phyloP scores from a whole-genome alignment of 768 basidiomycete genomes.

The Rhodotorula toruloides region DNA sequence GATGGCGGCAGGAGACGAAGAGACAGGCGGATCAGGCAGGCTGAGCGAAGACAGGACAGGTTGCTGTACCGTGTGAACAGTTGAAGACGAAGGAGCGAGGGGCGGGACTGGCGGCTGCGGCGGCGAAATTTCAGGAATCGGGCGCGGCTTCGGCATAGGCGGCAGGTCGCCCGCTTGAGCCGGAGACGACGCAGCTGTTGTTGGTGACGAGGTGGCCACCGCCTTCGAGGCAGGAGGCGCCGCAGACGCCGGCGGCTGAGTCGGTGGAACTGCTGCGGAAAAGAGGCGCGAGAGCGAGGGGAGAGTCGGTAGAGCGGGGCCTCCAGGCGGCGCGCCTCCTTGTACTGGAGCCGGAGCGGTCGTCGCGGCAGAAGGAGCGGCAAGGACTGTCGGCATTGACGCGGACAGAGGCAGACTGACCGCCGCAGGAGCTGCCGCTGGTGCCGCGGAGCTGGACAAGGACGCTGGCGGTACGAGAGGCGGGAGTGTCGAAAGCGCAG shows the following conservation, averaged over 20 bases:
- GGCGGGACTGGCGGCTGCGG: neutral
- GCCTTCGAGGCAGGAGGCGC: neutral
- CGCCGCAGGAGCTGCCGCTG: too few species aligned
- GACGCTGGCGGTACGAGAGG: too few species aligned
- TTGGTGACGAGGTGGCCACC: neutral
- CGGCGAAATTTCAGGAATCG: neutral
- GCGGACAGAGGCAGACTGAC: too few species aligned
- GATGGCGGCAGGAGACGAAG: neutral
- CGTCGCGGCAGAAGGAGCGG: too few species aligned
- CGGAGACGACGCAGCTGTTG: neutral
- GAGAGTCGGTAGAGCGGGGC: too few species aligned
- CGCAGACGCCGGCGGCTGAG: neutral
- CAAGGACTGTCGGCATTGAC: too few species aligned
- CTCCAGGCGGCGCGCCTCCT: too few species aligned
- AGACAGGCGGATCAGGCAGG: neutral
- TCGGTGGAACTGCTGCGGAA: too few species aligned
- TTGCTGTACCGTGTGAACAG: neutral
- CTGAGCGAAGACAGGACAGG: neutral
- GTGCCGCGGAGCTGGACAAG: too few species aligned
- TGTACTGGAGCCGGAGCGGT: too few species aligned
- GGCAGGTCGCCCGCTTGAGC: neutral
- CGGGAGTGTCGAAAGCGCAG: too few species aligned
- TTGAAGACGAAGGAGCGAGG: neutral
- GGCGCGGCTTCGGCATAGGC: constrained; percentile 18
- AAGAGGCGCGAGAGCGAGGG: too few species aligned